Evolutionary conservation across 495 filamentous ascomycete genomes (phyloP), one percentile per base, ranked within the genome.

Genomic region (Penicillium diatomitis): DNA sequence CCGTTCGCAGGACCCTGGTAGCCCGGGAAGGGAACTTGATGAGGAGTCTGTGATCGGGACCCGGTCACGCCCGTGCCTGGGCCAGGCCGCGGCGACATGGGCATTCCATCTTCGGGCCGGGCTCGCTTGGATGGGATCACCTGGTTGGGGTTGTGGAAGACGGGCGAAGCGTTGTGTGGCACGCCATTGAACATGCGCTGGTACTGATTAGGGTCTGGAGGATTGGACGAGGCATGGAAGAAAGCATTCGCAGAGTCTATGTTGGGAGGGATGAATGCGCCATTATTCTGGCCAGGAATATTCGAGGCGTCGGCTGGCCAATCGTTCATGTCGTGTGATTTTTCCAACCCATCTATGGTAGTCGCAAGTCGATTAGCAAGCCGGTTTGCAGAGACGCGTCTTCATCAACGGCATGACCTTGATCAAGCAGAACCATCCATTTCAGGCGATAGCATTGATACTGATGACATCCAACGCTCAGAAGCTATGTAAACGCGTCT

Each of bases 1-100:
- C 75, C 72, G 69, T 83, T 80, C 62, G 81, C 57, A 55, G 79
- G 55, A 59, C 75, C 78, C 55, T 76, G 79, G 62, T 81, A 81
- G 57, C 85, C 73, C 52, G 78, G 74, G 72, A 83, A 75, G 44
- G 75, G 67, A 55, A 79, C 70, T 55, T 94, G 86, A 56, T 87
- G 85, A 32, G 91, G 91, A 31, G 91, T 97, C 56, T 95, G 90
- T 54, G 91, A 90, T 65, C 90, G 88, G 66, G 91, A 95, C 33
- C 79, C 81, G 32, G 85, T 80, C 29, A 89, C 65, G 62, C 83
- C 83, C 5, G 33, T 27, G 27, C 82, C 83, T 10, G 86, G 82
- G 36, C 82, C 79, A 64, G 81, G 87, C 60, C 84, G 78, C 47
- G 90, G 90, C 32, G 90, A 95, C 70, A 85, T 83, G 47, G 78